Conservation (phyloP, 257 asterid species). For the Anisodus tanguticus region DNA sequence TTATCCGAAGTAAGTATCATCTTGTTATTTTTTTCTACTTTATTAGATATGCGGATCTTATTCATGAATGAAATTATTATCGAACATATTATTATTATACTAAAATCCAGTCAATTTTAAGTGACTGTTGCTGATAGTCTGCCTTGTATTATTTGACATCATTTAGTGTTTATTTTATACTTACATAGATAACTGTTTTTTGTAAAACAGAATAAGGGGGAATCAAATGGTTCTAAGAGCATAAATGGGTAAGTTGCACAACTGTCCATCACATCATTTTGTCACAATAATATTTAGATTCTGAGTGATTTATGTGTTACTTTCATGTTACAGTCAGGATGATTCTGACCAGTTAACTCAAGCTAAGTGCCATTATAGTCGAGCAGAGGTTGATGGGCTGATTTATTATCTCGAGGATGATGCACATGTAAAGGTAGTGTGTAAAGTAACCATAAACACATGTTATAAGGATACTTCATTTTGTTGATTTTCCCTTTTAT, state of each 20-base stretch:
- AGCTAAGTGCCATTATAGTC: conserved; percentile 58
- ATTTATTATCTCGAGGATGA: conserved; percentile 62
- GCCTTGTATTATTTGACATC: not conserved
- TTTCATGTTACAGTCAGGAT: conserved; percentile 31
- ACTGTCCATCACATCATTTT: not conserved
- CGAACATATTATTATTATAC: too few relatives aligned
- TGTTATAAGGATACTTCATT: not conserved
- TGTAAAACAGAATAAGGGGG: not conserved
- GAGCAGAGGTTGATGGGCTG: conserved; percentile 63
- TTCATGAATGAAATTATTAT: not conserved
- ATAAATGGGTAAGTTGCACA: conserved; percentile 22
- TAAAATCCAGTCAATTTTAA: not conserved
- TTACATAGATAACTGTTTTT: not conserved
- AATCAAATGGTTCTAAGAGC: conserved; percentile 1
- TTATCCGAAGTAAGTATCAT: too few relatives aligned
- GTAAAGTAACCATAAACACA: not conserved
- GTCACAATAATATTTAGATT: too few relatives aligned
- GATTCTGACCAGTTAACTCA: conserved; percentile 42
- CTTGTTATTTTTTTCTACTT: not conserved
- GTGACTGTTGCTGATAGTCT: conserved; percentile 21
- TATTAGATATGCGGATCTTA: not conserved
- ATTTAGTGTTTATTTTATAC: not conserved
- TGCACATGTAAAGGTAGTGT: conserved; percentile 62
- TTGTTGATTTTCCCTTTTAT: not conserved
- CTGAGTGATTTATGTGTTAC: not conserved